Evolutionary conservation across 2,329 filamentous ascomycete genomes (phyloP).

Genomic region (Colletotrichum sp.): DNA sequence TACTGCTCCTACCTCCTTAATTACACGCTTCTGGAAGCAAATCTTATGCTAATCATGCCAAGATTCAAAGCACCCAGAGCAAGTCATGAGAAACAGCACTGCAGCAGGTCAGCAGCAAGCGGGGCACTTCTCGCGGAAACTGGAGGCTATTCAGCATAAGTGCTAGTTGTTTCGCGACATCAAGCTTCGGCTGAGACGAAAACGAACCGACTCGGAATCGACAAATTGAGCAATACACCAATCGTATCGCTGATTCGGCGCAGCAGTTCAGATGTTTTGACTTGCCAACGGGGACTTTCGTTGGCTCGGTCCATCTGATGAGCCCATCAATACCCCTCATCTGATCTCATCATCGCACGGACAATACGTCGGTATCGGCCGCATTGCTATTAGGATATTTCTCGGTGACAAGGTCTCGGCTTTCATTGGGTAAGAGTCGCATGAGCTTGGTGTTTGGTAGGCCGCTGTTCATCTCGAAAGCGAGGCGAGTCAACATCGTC

Average conservation of each 20-base stretch:
- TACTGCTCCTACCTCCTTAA: not conserved
- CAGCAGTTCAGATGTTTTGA: not conserved
- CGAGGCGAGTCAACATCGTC: not conserved
- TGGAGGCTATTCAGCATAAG: not conserved
- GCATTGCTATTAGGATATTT: not conserved
- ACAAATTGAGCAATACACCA: not conserved
- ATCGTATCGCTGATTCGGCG: not conserved
- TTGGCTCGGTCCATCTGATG: not conserved
- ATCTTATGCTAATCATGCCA: not conserved
- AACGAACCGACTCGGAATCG: not conserved
- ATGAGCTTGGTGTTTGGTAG: not conserved
- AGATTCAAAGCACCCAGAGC: not conserved
- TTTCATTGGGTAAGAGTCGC: not conserved
- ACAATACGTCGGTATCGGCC: not conserved
- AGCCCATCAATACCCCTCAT: not conserved
- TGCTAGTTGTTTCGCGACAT: not conserved
- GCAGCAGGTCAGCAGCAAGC: not conserved
- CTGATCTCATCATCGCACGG: not conserved
- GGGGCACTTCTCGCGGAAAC: not conserved
- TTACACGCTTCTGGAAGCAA: not conserved
- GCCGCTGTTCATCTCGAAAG: not conserved
- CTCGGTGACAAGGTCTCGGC: not conserved
- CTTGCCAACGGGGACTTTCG: not conserved
- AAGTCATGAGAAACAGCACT: not conserved
- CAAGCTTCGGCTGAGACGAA: slow-evolving; percentile 6